Base-by-base conservation (phyloP, 139 green algal species). In the Chlorella vulgaris region DNA sequence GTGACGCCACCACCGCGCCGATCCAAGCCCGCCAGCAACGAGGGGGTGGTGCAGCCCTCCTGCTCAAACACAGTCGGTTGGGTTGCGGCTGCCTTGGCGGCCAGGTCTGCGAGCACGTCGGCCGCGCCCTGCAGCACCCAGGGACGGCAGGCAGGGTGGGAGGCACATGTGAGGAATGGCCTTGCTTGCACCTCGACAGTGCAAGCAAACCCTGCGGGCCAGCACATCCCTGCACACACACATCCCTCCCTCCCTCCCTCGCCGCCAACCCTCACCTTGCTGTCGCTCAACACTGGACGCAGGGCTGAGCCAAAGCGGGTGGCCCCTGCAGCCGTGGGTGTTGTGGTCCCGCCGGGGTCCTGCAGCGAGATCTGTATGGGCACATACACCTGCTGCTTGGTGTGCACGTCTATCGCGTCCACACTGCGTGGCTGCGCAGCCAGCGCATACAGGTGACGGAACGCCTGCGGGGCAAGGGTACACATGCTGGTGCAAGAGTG, bases 401-500 rank as follows among this genome's bases (percentile, higher is more conserved):
- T 91, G 84, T 95, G 88, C 47, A 97, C 90, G 67, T 99, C 96
- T 0, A 97, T 74, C 0, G 95, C 94, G 39, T 94, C 80, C 71
- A 98, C 39, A 71, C 89, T 91, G 36, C 96, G 90, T 4, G 86
- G 82, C 85, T 97, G 80, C 0, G 90, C 76, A 3, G 96, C 96
- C 47, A 99, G 83, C 53, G 95, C 96, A 74, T 98, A 99, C 63
- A 99, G 86, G 83, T 99, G 96, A 28, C 96, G 88, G 67, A 99
- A 92, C 3, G 96, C 94, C 91, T 97, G 93, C 63, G 87, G 76
- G 53, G 15, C 47, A 58, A 58, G 15, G 47, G 47, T 15, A 58
- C 47, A 58, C 47, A 58, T 58, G 47, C 47, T 58, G 47, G 47
- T 15, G n/a, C n/a, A n/a, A n/a, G n/a, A 22, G 10, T 43, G 28